Evolutionary conservation across 2,329 filamentous ascomycete species (phyloP).

Genomic region (Aureobasidium musti): DNA sequence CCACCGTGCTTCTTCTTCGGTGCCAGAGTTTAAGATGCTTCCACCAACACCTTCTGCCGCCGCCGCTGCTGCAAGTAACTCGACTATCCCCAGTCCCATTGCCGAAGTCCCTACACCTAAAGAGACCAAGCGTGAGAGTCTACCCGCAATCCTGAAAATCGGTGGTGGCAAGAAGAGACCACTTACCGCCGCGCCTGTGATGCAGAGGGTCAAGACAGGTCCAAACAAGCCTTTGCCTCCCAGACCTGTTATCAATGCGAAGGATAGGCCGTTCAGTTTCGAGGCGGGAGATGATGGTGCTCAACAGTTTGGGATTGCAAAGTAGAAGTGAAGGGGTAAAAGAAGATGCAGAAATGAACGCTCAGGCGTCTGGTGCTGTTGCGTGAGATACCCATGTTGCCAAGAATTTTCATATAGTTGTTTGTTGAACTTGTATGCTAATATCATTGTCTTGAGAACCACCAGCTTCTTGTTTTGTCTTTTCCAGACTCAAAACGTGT

Average conservation of each 20-base stretch:
- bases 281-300: constrained; percentile 5
- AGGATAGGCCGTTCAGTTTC: constrained; percentile 20
- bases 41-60: not conserved
- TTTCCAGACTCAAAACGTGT: not conserved
- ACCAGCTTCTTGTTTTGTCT: too few relatives aligned
- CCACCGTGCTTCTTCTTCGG: not conserved
- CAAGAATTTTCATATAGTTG: not conserved
- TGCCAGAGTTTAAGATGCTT: not conserved
- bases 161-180: not conserved
- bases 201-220: not conserved
- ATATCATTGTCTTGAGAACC: not conserved
- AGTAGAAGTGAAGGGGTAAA: not conserved
- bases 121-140: not conserved
- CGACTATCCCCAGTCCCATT: not conserved
- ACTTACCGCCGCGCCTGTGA: not conserved
- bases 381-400: not conserved
- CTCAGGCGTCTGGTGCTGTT: not conserved
- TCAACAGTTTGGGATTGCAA: constrained; percentile 9
- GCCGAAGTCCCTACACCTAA: not conserved
- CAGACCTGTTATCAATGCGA: not conserved
- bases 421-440: not conserved
- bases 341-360: not conserved
- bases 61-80: not conserved
- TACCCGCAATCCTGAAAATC: constrained; percentile 8
- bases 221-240: constrained; percentile 20